Percentiles rank a stretch among this genome's conserved stretches.
Conservation (phyloP, 2,329 filamentous ascomycete species). For the Cladosporium velox region DNA sequence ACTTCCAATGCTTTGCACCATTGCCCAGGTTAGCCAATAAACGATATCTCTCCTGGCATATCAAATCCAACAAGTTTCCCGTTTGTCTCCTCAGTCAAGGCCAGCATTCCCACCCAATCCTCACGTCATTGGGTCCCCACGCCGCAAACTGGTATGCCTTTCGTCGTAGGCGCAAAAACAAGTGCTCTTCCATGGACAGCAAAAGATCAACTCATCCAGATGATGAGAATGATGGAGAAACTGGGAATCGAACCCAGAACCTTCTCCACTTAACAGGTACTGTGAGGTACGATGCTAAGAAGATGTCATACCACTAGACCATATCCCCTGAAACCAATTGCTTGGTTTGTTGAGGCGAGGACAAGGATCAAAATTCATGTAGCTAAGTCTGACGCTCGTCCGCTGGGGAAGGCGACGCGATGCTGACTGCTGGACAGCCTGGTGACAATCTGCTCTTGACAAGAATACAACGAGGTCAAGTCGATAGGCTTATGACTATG, state of each 20-base stretch:
- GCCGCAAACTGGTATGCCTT: not conserved
- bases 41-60: not conserved
- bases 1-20: not conserved
- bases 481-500: not conserved
- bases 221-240: conserved; percentile 9
- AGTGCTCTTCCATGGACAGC: not conserved
- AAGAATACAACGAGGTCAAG: not conserved
- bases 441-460: not conserved
- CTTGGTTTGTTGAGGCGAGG: not conserved
- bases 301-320: conserved; percentile 22
- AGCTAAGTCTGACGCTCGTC: not conserved
- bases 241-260: conserved; percentile 19
- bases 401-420: too few relatives aligned
- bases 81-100: not conserved
- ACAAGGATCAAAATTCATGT: not conserved
- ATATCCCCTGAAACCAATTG: conserved; percentile 14
- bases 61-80: not conserved
- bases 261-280: conserved; percentile 20
- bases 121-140: not conserved
- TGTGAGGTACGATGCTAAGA: conserved; percentile 14
- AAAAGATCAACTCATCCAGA: not conserved
- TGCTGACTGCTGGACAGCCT: not conserved
- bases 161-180: not conserved
- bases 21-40: not conserved
- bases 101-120: not conserved